Conservation (phyloP, 2,329 filamentous ascomycete species). For the Nemania sp. region DNA sequence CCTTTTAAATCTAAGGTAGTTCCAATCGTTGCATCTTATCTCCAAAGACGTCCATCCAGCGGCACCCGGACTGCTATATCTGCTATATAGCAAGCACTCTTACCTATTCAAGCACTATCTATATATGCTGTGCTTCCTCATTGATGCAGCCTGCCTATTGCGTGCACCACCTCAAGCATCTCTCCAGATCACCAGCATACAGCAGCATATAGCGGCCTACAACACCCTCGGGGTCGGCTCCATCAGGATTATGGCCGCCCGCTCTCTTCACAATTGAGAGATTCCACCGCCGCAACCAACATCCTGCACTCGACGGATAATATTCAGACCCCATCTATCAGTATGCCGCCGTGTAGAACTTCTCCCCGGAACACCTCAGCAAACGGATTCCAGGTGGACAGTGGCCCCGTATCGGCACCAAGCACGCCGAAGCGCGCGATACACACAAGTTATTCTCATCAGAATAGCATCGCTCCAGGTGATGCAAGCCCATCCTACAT, state of each 20-base stretch:
- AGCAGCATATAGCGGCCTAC: too few species aligned
- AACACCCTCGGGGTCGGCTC: background rate
- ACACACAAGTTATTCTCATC: background rate
- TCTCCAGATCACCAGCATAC: background rate
- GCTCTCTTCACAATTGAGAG: background rate
- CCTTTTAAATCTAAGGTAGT: too few species aligned
- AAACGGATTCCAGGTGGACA: background rate
- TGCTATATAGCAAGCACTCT: too few species aligned
- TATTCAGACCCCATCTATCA: background rate
- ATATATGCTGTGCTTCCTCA: too few species aligned
- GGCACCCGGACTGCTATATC: too few species aligned
- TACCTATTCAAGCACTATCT: background rate
- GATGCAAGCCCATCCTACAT: constrained; percentile 8
- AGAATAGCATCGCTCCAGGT: background rate
- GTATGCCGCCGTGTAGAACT: constrained; percentile 30
- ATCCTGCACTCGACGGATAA: background rate
- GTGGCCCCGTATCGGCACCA: background rate
- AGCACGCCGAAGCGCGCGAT: constrained; percentile 9
- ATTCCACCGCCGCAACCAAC: background rate
- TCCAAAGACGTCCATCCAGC: too few species aligned
- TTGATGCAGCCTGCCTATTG: too few species aligned
- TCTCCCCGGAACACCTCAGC: background rate
- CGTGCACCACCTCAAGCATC: too few species aligned
- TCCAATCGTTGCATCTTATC: too few species aligned
- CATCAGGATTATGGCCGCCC: background rate